Conservation (phyloP, 805 yeast species). For the Trichomonascus vanleenenianus region DNA sequence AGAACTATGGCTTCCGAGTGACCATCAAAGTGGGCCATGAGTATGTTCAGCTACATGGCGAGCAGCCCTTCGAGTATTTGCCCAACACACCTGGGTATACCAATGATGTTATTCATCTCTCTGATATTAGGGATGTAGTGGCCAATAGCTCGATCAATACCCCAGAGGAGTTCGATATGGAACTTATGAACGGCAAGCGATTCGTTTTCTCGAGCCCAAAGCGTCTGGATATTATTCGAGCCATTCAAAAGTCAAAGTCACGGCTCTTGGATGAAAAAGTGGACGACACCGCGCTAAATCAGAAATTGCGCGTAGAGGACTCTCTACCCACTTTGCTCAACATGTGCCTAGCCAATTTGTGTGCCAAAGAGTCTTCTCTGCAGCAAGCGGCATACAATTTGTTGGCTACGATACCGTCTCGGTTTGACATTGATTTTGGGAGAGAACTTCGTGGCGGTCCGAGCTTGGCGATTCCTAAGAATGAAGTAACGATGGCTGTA, state of each 20-base stretch:
- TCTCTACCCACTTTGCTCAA: slow-evolving; percentile 57
- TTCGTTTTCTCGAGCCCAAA: slow-evolving; percentile 8
- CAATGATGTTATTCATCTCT: slow-evolving; percentile 35
- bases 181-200: slow-evolving; percentile 6
- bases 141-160: neutral
- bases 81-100: slow-evolving; percentile 13
- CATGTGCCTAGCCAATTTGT: slow-evolving; percentile 58
- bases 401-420: slow-evolving; percentile 51
- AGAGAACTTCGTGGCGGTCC: slow-evolving; percentile 46
- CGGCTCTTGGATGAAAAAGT: slow-evolving; percentile 8
- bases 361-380: slow-evolving; percentile 51
- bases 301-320: slow-evolving; percentile 21
- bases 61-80: slow-evolving; percentile 13
- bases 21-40: slow-evolving; percentile 62
- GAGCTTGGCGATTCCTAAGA: slow-evolving; percentile 61
- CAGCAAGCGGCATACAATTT: slow-evolving; percentile 57
- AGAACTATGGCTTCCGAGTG: slow-evolving; percentile 50
- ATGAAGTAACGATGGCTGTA: slow-evolving; percentile 53
- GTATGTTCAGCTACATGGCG: slow-evolving; percentile 44
- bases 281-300: neutral
- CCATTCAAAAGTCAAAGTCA: slow-evolving; percentile 14
- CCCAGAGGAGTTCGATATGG: slow-evolving; percentile 33
- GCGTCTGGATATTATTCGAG: slow-evolving; percentile 18
- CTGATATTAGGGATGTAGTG: slow-evolving; percentile 32
- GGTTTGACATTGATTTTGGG: slow-evolving; percentile 55